phyloP scores from a whole-genome alignment of 1,284 basidiomycete genomes.

The Ceratobasidium sp. region DNA sequence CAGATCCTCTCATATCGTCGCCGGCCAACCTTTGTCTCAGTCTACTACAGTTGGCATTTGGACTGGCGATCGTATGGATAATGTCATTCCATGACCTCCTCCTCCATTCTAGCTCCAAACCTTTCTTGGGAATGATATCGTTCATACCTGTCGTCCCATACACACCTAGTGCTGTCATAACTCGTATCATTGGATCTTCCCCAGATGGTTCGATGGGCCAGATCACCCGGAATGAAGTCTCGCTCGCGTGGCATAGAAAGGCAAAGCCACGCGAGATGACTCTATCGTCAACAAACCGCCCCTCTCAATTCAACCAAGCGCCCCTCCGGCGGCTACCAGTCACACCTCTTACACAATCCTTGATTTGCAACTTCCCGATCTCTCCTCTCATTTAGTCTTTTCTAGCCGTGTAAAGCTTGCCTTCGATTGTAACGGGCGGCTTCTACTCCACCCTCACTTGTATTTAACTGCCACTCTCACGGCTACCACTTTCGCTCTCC shows the following conservation, averaged over 20 bases:
- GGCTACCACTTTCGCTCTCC: not conserved
- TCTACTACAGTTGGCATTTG: slow-evolving; percentile 32
- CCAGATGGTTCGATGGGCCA: slow-evolving; percentile 37
- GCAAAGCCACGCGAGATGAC: slow-evolving; percentile 45
- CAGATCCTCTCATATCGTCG: slow-evolving; percentile 42
- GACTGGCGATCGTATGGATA: slow-evolving; percentile 26
- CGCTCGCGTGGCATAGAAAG: slow-evolving; percentile 46
- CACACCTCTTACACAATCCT: slow-evolving; percentile 33
- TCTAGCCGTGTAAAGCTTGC: not conserved
- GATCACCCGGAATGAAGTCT: slow-evolving; percentile 5
- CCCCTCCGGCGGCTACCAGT: slow-evolving; percentile 16
- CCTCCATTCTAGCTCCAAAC: slow-evolving; percentile 24
- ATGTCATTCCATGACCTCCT: slow-evolving; percentile 39
- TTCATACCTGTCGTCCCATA: slow-evolving; percentile 17
- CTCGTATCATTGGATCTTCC: slow-evolving; percentile 32
- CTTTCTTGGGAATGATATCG: slow-evolving; percentile 14
- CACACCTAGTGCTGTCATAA: slow-evolving; percentile 25
- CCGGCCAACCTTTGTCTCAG: slow-evolving; percentile 21
- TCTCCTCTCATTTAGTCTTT: slow-evolving; percentile 10
- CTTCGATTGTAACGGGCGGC: slow-evolving; percentile 19
- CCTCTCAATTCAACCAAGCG: slow-evolving; percentile 26
- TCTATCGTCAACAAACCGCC: slow-evolving; percentile 26
- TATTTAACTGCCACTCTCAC: not conserved
- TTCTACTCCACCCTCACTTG: not conserved
- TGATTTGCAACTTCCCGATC: slow-evolving; percentile 36